Evolutionary conservation across 163 green algal species (phyloP).

Genomic region (Prototheca wickerhamii): DNA sequence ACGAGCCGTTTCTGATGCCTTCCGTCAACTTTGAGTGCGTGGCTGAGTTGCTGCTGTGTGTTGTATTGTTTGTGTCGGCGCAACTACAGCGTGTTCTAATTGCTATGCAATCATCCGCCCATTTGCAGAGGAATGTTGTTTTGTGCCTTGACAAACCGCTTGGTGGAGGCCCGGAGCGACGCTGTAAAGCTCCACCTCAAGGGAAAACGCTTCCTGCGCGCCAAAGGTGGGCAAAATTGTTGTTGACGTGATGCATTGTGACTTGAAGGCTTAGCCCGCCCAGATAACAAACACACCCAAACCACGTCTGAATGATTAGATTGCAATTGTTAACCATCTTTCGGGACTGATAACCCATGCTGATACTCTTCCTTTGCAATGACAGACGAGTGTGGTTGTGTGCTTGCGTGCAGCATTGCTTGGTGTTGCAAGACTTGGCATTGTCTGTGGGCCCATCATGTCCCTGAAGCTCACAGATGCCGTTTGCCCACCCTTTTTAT

Average conservation of each 20-base stretch:
- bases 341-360: constrained; percentile 16
- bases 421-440: not conserved
- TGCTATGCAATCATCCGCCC: not conserved
- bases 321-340: constrained; percentile 24
- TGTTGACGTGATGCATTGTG: not conserved
- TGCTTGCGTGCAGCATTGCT: not conserved
- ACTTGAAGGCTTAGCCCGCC: too few relatives aligned
- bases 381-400: not conserved
- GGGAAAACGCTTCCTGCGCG: constrained; percentile 46
- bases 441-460: not conserved
- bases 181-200: constrained; percentile 58
- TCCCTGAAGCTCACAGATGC: constrained; percentile 2
- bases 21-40: constrained; percentile 61
- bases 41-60: constrained; percentile 12
- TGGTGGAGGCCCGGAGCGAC: constrained; percentile 48
- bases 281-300: not conserved
- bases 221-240: constrained; percentile 35
- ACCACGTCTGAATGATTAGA: constrained; percentile 16
- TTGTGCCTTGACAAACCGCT: constrained; percentile 58
- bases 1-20: constrained; percentile 58
- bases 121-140: constrained; percentile 52
- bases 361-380: constrained; percentile 18
- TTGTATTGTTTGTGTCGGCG: not conserved
- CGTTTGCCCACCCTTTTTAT: not conserved
- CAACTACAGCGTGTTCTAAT: not conserved